Evolutionary conservation across 331 rosid genomes (phyloP).

Genomic region (Telfairia occidentalis): DNA sequence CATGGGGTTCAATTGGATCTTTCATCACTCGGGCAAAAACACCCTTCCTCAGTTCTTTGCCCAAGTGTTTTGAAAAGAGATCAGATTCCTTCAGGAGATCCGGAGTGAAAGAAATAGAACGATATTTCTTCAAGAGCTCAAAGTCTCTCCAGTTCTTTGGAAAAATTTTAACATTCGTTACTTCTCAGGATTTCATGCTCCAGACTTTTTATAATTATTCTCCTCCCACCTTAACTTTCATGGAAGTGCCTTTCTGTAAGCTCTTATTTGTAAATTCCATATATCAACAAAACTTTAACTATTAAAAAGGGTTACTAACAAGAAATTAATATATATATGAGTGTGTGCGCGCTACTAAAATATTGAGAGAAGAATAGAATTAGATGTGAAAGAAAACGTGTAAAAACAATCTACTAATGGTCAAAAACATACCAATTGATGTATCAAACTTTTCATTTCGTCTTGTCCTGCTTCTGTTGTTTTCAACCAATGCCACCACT

Average conservation of each 20-base stretch:
- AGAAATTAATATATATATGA: background rate
- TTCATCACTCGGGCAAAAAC: background rate
- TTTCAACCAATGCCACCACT: slow-evolving; percentile 99
- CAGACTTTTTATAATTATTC: background rate
- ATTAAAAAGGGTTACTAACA: background rate
- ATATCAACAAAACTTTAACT: background rate
- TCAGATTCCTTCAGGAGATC: background rate
- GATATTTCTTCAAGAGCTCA: background rate
- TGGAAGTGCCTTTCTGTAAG: background rate
- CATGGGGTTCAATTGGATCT: background rate
- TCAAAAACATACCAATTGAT: slow-evolving; percentile 71
- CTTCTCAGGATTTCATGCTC: background rate
- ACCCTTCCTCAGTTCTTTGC: background rate
- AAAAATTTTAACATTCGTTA: background rate
- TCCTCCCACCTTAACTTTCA: background rate
- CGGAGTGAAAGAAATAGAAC: background rate
- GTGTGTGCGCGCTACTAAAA: background rate
- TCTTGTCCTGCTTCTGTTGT: slow-evolving; percentile 79
- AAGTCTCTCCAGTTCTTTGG: background rate
- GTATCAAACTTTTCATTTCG: slow-evolving; percentile 69
- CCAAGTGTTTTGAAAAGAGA: background rate
- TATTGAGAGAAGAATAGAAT: background rate
- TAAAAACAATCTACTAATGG: background rate
- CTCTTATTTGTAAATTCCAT: background rate
- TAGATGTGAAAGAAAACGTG: background rate